phyloP scores from a whole-genome alignment of 257 asterid genomes.

The Solanum ahanhuiri region DNA sequence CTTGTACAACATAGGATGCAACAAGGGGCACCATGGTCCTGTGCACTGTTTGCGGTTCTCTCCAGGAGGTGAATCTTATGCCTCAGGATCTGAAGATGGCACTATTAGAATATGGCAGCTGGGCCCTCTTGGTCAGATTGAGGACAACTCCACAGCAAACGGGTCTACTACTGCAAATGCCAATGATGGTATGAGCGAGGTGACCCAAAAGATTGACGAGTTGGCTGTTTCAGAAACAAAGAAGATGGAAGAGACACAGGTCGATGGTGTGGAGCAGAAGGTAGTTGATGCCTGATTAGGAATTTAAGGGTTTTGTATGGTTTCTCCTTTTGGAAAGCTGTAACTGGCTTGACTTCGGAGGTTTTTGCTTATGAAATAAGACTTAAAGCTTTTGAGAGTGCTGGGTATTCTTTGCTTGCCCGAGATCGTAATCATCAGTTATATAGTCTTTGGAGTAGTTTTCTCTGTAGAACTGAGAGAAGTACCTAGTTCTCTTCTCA shows the following conservation, averaged over 20 bases:
- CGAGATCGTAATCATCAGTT: neutral
- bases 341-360: neutral
- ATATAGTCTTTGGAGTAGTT: neutral
- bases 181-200: constrained; percentile 36
- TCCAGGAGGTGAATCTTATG: constrained; percentile 88
- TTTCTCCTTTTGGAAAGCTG: neutral
- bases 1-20: constrained; percentile 53
- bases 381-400: neutral
- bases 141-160: constrained; percentile 30
- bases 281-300: constrained; percentile 16
- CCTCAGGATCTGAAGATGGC: constrained; percentile 98
- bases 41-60: constrained; percentile 94
- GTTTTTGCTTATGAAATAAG: neutral
- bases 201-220: constrained; percentile 42
- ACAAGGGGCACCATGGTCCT: constrained; percentile 99
- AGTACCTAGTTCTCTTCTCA: neutral
- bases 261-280: constrained; percentile 11
- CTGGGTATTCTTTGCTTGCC: neutral
- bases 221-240: constrained; percentile 28
- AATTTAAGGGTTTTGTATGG: neutral
- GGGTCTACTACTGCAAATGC: constrained; percentile 20
- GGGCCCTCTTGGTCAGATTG: constrained; percentile 34
- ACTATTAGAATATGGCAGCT: constrained; percentile 94
- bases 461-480: neutral
- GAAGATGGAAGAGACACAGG: constrained; percentile 1